phyloP scores from a whole-genome alignment of 2,329 filamentous ascomycete species.

The Immersiporthe knoxdaviesiana region DNA sequence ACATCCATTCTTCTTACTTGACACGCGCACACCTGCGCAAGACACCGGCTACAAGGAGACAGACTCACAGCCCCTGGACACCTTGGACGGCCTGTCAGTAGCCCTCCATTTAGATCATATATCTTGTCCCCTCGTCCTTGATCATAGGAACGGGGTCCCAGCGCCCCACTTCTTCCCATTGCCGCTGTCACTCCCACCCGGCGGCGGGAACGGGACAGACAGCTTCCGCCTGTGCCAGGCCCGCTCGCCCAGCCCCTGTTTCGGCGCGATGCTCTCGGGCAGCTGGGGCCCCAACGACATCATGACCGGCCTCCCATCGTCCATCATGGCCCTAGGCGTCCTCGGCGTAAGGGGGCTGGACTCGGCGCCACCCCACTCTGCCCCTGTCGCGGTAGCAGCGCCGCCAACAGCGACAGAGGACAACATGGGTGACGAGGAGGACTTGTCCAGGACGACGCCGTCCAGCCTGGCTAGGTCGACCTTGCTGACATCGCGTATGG shows the following conservation, averaged over 20 bases:
- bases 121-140: background rate
- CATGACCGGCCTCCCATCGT: background rate
- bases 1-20: no score
- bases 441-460: constrained; percentile 18
- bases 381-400: constrained; percentile 18
- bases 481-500: background rate
- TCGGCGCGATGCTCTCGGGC: constrained; percentile 18
- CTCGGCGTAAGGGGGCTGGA: constrained; percentile 59
- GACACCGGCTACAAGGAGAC: no score
- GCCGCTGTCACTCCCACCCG: background rate
- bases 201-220: constrained; percentile 12
- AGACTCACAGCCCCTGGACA: no score
- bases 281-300: constrained; percentile 19
- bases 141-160: no score
- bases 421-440: background rate
- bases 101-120: background rate
- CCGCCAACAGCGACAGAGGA: background rate
- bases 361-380: constrained; percentile 8
- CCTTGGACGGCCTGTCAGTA: no score
- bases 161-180: background rate
- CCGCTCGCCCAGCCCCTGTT: constrained; percentile 21
- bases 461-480: constrained; percentile 4
- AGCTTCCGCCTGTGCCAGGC: constrained; percentile 25
- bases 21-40: no score
- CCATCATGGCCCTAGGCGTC: constrained; percentile 61